Percentiles rank a stretch among this genome's conserved stretches.
Evolutionary conservation across 805 yeast genomes (phyloP).

Genomic region (Gaillardinia entomophila): DNA sequence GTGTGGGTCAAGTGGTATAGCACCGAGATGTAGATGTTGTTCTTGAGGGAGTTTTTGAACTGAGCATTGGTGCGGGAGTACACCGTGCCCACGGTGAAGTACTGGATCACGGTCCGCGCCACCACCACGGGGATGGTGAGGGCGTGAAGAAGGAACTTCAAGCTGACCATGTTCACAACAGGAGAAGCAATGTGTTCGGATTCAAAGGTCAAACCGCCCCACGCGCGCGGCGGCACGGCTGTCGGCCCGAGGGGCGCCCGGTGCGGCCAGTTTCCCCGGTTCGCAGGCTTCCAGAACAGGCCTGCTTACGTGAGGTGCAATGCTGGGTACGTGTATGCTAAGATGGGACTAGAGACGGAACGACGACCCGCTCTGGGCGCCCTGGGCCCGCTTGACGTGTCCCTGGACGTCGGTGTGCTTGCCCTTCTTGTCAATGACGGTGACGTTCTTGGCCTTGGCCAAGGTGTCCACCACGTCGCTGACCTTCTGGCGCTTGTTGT

Average conservation of each 20-base stretch:
- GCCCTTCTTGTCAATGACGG: slow-evolving; percentile 73
- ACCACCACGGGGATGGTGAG: slow-evolving; percentile 18
- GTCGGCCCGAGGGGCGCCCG: too few relatives aligned
- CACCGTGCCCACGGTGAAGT: slow-evolving; percentile 28
- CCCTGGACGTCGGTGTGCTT: slow-evolving; percentile 70
- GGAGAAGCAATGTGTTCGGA: too few relatives aligned
- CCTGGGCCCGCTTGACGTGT: slow-evolving; percentile 45
- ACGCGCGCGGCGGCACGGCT: too few relatives aligned
- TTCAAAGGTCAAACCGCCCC: too few relatives aligned
- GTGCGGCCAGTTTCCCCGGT: too few relatives aligned
- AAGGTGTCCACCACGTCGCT: slow-evolving; percentile 67
- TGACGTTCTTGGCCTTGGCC: slow-evolving; percentile 66
- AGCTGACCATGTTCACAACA: slow-evolving; percentile 9
- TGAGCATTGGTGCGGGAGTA: slow-evolving; percentile 21
- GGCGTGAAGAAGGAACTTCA: slow-evolving; percentile 15
- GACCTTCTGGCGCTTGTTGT: slow-evolving; percentile 45
- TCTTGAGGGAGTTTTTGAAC: slow-evolving; percentile 21
- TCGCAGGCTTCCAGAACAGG: too few relatives aligned
- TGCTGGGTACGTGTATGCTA: too few relatives aligned
- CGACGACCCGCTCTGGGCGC: slow-evolving; percentile 20
- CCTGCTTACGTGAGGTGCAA: too few relatives aligned
- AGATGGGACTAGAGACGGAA: slow-evolving; percentile 10
- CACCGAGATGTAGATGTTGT: slow-evolving; percentile 21
- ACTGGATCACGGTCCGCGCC: slow-evolving; percentile 14
- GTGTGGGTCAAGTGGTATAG: slow-evolving; percentile 20